Base-by-base conservation (phyloP, 2,329 filamentous ascomycete species). In the Stemphylium beticola region DNA sequence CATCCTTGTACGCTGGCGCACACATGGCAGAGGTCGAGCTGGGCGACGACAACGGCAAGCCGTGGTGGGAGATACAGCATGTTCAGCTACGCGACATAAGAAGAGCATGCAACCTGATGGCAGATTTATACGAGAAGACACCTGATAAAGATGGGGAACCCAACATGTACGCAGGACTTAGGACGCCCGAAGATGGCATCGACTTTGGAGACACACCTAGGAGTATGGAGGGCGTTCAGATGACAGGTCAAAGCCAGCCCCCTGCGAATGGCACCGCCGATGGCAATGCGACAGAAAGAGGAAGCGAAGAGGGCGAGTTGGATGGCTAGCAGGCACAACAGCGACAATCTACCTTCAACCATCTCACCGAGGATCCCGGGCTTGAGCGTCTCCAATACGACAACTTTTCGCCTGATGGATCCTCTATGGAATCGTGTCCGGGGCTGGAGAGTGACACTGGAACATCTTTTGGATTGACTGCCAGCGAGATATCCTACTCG, bases 61-160 rank as follows among this genome's bases (percentile, higher is more conserved):
- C 93, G 0, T 99, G 95, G 95, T 99, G 93, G 93, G 87, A 87
- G 55, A 83, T 85, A 51, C 78, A 96, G 47, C 85, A 86, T 31
- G 90, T 92, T 32, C 84, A 87, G 59, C 82, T 93, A 62, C 80
- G 82, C 18, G 85, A 89, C 58, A 90, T 96, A 59, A 78, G 83
- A 37, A 83, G 83, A 64, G 91, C 92, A 4, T 90, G 93, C 64
- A 87, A 89, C 49, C 82, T 91, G 49, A 89, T 97, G 81, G 85
- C 86, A 32, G 85, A 76, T 39, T 73, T 79, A 18, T 82, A 81
- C 66, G 79, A 81, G 59, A 67, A 72, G 15, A 65, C 69, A 5
- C 71, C 77, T 31, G 64, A 65, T 42, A 75, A 73, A 52, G 73
- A 76, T 12, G 77, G 75, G 7, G 78, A 80, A 45, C 49, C 58